A percentile compares a stretch with the other conserved stretches of the same genome.
phyloP scores from a whole-genome alignment of 129 eudicot species.

The Cynara cardunculus region DNA sequence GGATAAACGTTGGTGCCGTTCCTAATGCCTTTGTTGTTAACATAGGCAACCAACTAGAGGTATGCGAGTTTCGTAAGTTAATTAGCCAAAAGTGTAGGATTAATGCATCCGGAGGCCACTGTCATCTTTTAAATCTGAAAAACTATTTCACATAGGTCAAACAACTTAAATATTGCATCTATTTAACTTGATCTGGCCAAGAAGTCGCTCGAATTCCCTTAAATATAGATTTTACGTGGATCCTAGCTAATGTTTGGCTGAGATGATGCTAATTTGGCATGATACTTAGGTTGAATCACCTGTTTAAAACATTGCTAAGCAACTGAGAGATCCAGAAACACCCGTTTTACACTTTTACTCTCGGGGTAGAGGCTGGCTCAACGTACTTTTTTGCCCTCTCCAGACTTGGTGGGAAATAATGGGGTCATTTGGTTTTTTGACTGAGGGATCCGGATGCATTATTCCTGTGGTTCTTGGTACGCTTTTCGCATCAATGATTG shows the following conservation, averaged over 20 bases:
- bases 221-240: not conserved
- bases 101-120: not conserved
- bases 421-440: not conserved
- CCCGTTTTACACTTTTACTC: no score
- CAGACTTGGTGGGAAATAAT: no score
- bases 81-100: not conserved
- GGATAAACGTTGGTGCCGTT: slow-evolving; percentile 46
- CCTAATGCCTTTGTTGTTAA: slow-evolving; percentile 50
- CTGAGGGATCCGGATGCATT: no score
- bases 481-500: not conserved
- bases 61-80: not conserved
- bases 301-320: no score
- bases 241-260: not conserved
- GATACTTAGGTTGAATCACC: not conserved
- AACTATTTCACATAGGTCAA: not conserved
- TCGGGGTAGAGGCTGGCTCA: no score
- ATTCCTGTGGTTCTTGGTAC: not conserved
- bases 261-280: not conserved
- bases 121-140: not conserved
- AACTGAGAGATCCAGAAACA: no score
- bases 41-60: slow-evolving; percentile 57
- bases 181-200: not conserved
- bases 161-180: not conserved
- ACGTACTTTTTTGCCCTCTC: no score
- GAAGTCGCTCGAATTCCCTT: not conserved